Percentiles rank a stretch among this genome's conserved stretches.
Conservation (phyloP, 2,329 filamentous ascomycete species). For the Microdochium trichocladiopsis region DNA sequence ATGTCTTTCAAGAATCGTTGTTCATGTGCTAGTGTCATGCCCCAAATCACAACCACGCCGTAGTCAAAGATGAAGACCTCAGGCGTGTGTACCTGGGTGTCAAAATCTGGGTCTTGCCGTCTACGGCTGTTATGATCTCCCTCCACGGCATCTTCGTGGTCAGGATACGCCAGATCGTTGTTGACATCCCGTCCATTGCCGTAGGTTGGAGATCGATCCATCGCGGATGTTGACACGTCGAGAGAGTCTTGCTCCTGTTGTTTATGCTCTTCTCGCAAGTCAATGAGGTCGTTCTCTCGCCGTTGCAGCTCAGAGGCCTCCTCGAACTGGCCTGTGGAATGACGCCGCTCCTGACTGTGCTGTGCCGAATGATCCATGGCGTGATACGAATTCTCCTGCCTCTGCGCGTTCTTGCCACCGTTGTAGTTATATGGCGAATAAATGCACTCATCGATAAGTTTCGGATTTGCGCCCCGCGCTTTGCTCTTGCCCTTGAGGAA, state of each 20-base stretch:
- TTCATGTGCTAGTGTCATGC: constrained; percentile 88
- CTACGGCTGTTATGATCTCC: constrained; percentile 21
- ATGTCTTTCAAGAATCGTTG: constrained; percentile 89
- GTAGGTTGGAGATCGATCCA: constrained; percentile 20
- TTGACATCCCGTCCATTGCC: constrained; percentile 19
- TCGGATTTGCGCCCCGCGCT: constrained; percentile 73
- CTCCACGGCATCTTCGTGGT: constrained; percentile 17
- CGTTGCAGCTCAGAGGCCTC: constrained; percentile 47
- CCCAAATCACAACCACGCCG: constrained; percentile 96
- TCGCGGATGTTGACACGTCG: constrained; percentile 2
- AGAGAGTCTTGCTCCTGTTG: constrained; percentile 16
- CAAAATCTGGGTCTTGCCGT: constrained; percentile 60
- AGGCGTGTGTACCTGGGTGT: constrained; percentile 82
- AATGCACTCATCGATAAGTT: constrained; percentile 94
- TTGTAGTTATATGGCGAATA: constrained; percentile 89
- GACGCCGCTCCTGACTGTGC: constrained; percentile 53
- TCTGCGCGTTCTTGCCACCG: constrained; percentile 28
- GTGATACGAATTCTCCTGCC: constrained; percentile 21
- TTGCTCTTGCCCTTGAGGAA: constrained; percentile 83
- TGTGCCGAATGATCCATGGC: constrained; percentile 27
- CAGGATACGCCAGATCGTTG: constrained; percentile 24
- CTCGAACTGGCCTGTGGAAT: constrained; percentile 69
- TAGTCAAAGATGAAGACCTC: constrained; percentile 97
- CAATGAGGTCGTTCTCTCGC: constrained; percentile 53
- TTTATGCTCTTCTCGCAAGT: constrained; percentile 38